These are phyloP conservation scores for Quercus aquifolioides DNA, from an alignment of 306 rosid species.

Conservation along the genomic window DNA sequence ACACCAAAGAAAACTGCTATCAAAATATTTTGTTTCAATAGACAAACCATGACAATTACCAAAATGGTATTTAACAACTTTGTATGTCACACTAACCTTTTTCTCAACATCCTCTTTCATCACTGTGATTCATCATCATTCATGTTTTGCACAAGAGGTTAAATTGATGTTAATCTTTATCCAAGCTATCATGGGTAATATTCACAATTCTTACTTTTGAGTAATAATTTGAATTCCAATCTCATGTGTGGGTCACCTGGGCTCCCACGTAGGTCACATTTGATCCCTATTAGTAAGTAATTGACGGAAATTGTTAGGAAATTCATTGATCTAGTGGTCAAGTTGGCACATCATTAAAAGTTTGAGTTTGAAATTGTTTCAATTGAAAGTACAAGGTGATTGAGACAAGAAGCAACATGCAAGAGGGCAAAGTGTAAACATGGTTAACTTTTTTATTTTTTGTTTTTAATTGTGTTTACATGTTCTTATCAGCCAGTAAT, in stretches of 20 bases:
- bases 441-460: not conserved
- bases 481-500: not conserved
- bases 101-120: no score
- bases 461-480: not conserved
- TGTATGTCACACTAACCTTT: no score
- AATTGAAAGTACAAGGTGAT: not conserved
- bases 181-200: not conserved
- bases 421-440: not conserved
- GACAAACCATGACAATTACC: no score
- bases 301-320: not conserved
- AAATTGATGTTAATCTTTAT: no score
- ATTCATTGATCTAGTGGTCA: not conserved
- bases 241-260: no score
- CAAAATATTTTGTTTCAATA: no score
- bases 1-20: no score
- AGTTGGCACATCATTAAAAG: not conserved
- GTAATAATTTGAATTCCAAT: not conserved
- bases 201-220: not conserved
- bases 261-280: no score
- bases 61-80: no score
- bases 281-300: not conserved
- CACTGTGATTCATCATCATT: no score
- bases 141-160: no score
- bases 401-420: not conserved
- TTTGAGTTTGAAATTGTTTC: not conserved